Conservation (phyloP, 108 stramenopile species). For the Cyclotella atomus region DNA sequence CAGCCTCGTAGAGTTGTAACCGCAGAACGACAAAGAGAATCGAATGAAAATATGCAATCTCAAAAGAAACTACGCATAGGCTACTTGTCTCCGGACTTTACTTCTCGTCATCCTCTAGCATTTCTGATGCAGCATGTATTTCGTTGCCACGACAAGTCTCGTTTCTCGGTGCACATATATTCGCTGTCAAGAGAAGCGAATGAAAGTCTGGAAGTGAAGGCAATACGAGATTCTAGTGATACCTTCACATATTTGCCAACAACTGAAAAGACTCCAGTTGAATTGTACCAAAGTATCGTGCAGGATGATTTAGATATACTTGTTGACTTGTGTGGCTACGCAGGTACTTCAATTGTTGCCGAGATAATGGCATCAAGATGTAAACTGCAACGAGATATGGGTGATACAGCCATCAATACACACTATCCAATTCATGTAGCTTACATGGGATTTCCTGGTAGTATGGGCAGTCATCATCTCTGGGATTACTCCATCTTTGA, state of each 20-base stretch:
- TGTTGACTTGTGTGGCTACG: constrained; percentile 90
- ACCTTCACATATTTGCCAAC: constrained; percentile 59
- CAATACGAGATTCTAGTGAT: constrained; percentile 67
- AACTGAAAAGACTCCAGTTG: constrained; percentile 36
- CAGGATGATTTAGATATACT: constrained; percentile 72
- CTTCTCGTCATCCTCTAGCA: constrained; percentile 81
- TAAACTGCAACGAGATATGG: constrained; percentile 32
- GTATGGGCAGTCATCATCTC: constrained; percentile 67
- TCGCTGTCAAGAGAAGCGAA: constrained; percentile 55
- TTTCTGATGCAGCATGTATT: constrained; percentile 92
- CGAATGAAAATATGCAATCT: constrained; percentile 9
- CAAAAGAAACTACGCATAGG: constrained; percentile 58
- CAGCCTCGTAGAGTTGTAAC: constrained; percentile 2
- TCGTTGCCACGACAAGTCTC: constrained; percentile 69
- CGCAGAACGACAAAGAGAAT: background rate
- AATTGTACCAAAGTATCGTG: constrained; percentile 61
- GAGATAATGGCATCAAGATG: constrained; percentile 60
- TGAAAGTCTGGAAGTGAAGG: constrained; percentile 59
- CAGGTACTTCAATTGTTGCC: constrained; percentile 67
- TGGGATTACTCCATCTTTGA: constrained; percentile 83
- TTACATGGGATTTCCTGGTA: constrained; percentile 88
- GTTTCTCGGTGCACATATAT: constrained; percentile 74
- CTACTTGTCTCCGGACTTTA: constrained; percentile 85
- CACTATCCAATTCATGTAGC: constrained; percentile 54
- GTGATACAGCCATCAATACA: constrained; percentile 27